Base-by-base conservation (phyloP, 2,329 filamentous ascomycete genomes). In the Hymenoscyphus linearis region DNA sequence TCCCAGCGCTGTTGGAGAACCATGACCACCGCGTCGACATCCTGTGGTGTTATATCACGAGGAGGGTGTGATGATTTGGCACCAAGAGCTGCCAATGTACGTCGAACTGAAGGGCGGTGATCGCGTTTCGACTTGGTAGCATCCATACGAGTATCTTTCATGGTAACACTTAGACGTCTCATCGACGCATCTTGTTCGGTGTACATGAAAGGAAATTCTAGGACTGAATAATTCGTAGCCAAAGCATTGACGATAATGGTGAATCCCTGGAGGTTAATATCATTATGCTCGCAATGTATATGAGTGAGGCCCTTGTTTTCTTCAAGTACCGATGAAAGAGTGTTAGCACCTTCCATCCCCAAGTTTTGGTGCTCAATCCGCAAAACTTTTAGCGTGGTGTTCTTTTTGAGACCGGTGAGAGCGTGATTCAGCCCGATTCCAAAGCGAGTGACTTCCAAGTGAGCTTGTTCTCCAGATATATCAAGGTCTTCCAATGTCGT, bases 221-320 rank as follows among this genome's bases (percentile, higher is more conserved):
- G 71, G 1, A 90, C 72, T 0, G 82, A 83, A 2, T 79, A 81
- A 68, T 91, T 91, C 50, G 80, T 81, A 62, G 86, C 80, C n/a
- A 90, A 74, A 18, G 85, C 81, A 68, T 90, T 87, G 56, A 90
- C 84, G 6, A 89, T 75, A 57, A 86, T 85, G 0, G 85, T 89
- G 65, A 89, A 86, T 1, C 85, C 86, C 65, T 87, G 84, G n/a
- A 89, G 77, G 53, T 85, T 86, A 60, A 89, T 88, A 59, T 85
- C 84, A 69, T 91, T 91, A 71, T 88, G 85, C 64, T 88, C 86
- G 72, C 87, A 90, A 67, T 89, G 80, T 5, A 91, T 78, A 70
- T 90, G 84, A 27, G 81, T 79, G 4, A 91, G 75, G 1, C 81
- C 82, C 2, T 74, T 77, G 68, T 90, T 90, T 63, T 79, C 79